Evolutionary conservation across 805 yeast genomes (phyloP), one percentile per base, ranked within the genome.

Genomic region (Candida maesae): DNA sequence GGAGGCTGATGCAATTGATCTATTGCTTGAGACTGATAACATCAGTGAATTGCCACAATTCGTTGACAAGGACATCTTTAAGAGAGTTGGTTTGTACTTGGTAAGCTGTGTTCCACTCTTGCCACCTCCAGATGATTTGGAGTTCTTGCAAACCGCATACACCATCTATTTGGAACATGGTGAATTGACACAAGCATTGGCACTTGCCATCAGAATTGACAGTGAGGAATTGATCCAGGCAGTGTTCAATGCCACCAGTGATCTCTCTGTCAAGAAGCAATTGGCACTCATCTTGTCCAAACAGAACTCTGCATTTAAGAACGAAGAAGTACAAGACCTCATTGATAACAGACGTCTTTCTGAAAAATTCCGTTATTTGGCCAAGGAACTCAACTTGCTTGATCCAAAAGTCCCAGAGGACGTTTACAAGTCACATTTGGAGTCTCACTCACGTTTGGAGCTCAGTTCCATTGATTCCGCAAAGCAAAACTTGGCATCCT

Each of bases 1-100:
- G 31, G 99, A 93, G 65, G 96, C 96, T 16, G 99, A 93, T 60
- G 99, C 99, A 2, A 95, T 93, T 19, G 99, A 93, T 65, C 69
- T 93, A 51, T 72, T 93, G 49, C 71, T 89, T 44, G 99, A 93
- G 65, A 78, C 93, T 41, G 99, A 93, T 65, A 71, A 79, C 40
- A 84, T 93, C 51, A 95, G 86, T 55, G 78, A 81, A 58, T 70
- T 93, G 49, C 82, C 93, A 8, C 79, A 81, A 51, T 87, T 76
- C 60, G 95, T 90, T 39, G 98, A 93, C 61, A 81, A 80, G 43
- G 74, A 81, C 58, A 86, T 95, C 3, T 90, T 72, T 57, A 80
- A 79, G 40, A 79, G 99, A 60, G 97, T 91, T 25, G 90, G 99
- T 59, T 78, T 86, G 48, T 93, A 93, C 64, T 82, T 93, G 83